A percentile compares a stretch with the other conserved stretches of the same genome.
Conservation (phyloP, 176 grass and related monocot species). For the Avena eriantha region DNA sequence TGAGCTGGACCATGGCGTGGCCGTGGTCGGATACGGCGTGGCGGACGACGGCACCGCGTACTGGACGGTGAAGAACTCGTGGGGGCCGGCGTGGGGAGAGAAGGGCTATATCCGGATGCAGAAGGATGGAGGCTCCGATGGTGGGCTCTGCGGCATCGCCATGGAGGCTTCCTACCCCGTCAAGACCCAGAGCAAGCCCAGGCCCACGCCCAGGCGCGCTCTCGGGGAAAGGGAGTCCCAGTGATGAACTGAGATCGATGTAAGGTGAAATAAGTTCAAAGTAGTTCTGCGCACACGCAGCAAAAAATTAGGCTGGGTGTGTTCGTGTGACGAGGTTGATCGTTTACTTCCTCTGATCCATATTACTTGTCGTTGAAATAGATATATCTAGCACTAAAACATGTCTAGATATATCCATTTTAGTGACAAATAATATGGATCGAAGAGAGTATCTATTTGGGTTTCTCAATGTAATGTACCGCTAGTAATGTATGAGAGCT, state of each 20-base stretch:
- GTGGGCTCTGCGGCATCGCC: slow-evolving; percentile 84
- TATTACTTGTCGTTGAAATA: no score
- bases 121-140: slow-evolving; percentile 46
- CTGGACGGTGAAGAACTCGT: slow-evolving; percentile 91
- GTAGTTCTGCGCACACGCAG: neutral
- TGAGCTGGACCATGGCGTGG: slow-evolving; percentile 80
- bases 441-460: neutral
- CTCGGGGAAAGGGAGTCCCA: slow-evolving; percentile 8
- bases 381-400: no score
- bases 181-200: slow-evolving; percentile 66
- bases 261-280: slow-evolving; percentile 3
- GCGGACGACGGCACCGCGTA: slow-evolving; percentile 50
- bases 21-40: slow-evolving; percentile 77
- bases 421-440: no score
- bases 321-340: neutral
- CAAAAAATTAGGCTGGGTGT: neutral
- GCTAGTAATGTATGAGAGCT: neutral
- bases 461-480: neutral
- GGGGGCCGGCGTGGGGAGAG: slow-evolving; percentile 69
- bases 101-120: slow-evolving; percentile 72
- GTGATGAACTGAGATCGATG: slow-evolving; percentile 14
- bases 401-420: no score
- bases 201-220: slow-evolving; percentile 38
- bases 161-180: slow-evolving; percentile 80
- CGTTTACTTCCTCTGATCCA: no score